Base-by-base conservation (phyloP, 306 rosid species). In the Prosopis cineraria region DNA sequence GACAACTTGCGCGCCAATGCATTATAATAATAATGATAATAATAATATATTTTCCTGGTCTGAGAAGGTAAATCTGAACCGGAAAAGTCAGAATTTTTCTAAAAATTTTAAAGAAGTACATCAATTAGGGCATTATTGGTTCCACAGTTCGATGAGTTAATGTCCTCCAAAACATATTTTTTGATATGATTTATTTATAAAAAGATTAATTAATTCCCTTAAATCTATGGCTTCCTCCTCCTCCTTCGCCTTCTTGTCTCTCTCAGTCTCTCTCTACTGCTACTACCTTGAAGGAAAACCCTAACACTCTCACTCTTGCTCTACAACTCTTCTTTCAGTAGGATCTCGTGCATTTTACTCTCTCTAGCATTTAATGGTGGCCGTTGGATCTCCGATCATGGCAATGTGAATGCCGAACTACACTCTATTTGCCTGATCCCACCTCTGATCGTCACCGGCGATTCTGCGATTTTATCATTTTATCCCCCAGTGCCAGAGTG, bases 1-100 rank as follows among this genome's bases (percentile, higher is more conserved):
- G 84, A 88, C 93, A 86, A 45, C 88, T 88, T 83, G 83, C 91
- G 97, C 97, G 93, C 96, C 87, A 91, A 89, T 79, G 88, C 74
- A 41, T 39, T 7, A 22, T 22, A 5, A 29, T 10, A 3, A 22
- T 9, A 22, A 50, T 6, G 7, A 2, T 16, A 29, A 14, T 29
- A 56, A 52, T 9, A 50, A 50, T 34, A 10, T 30, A 30, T 27
- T 31, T 56, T 13, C n/a, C 17, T 10, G 10, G 13, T 67, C 52
- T 17, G 52, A 10, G 53, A 24, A 12, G 7, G 5, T 6, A 73
- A 78, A 39, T 13, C 58, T 60, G 20, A 12, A 45, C 12, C 50
- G 16, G 30, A 75, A 22, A 31, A 74, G 5, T 65, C 36, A 19
- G 10, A 74, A 74, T 3, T 34, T 53, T 64, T 2, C 70, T 67